phyloP scores from a whole-genome alignment of 2,329 filamentous ascomycete genomes.

The Westerdykella aurantiaca region DNA sequence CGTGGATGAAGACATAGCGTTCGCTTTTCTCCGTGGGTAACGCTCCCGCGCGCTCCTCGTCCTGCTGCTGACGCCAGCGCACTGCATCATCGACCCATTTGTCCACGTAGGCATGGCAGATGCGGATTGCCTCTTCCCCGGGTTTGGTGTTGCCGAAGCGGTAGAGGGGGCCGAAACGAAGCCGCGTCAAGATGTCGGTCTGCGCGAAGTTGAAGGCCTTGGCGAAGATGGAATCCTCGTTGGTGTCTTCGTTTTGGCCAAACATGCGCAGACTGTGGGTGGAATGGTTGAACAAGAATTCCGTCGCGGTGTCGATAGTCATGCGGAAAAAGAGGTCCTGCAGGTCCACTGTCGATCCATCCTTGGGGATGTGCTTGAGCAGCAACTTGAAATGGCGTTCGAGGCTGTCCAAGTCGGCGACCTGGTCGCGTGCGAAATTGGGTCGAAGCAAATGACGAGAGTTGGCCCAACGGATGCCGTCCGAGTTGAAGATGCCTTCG shows the following conservation, averaged over 20 bases:
- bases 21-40: slow-evolving; percentile 19
- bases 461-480: slow-evolving; percentile 39
- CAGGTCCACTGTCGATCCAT: slow-evolving; percentile 35
- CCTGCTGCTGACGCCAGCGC: slow-evolving; percentile 21
- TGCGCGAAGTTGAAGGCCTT: slow-evolving; percentile 42
- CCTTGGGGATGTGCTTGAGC: slow-evolving; percentile 56
- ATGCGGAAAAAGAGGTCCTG: slow-evolving; percentile 45
- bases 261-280: slow-evolving; percentile 32
- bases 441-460: slow-evolving; percentile 48
- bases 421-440: slow-evolving; percentile 49
- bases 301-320: slow-evolving; percentile 47
- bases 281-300: slow-evolving; percentile 46
- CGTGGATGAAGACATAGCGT: slow-evolving; percentile 45
- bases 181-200: slow-evolving; percentile 30
- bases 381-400: slow-evolving; percentile 56
- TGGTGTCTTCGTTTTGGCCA: slow-evolving; percentile 19
- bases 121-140: slow-evolving; percentile 36
- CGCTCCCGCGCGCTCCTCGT: slow-evolving; percentile 20
- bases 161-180: slow-evolving; percentile 33
- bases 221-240: slow-evolving; percentile 38
- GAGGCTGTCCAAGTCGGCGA: slow-evolving; percentile 52
- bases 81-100: slow-evolving; percentile 44
- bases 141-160: slow-evolving; percentile 25
- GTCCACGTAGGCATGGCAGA: slow-evolving; percentile 42
- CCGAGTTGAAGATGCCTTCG: slow-evolving; percentile 43